Base-by-base conservation (phyloP, 2,329 filamentous ascomycete genomes). In the Pseudogymnoascus destructans region DNA sequence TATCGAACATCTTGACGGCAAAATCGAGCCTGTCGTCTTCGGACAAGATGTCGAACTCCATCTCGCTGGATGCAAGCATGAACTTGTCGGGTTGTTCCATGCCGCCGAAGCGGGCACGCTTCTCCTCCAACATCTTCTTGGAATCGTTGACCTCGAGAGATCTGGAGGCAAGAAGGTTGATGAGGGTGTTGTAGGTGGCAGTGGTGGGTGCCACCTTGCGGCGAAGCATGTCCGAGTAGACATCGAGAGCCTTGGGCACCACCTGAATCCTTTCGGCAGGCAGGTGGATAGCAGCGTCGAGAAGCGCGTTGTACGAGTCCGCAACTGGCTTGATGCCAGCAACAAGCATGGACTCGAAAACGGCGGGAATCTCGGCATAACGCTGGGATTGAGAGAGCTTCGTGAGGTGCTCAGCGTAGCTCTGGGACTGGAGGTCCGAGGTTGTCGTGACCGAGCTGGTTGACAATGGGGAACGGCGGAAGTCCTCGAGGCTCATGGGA, bases 181-280 rank as follows among this genome's bases (percentile, higher is more conserved):
- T 87, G 15, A 98, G 77, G 32, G 90, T 90, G 68, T 89, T 84
- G 73, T 95, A 97, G 0, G 92, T 97, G 59, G 87, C 81, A 58
- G 84, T 83, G 69, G 96, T 86, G 6, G 92, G 91, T 17, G 80
- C 74, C 21, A 97, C 85, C 65, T 85, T 86, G 63, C 91, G 86
- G 63, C 86, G 84, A 65, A 95, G 82, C 93, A 98, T 97, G 70
- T 97, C 91, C 13, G 90, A 86, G 71, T 97, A 98, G 57, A 98
- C 87, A 73, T 95, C 91, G 57, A 97, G 79, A 4, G 89, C 90
- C 74, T 95, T 95, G 61, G 89, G 86, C 11, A 95, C 88, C 57
- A 93, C 83, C 73, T 95, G 87, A 58, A 86, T 86, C 71, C 85
- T 87, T 70, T 88, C 85, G 21, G 78, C 77, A 6, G 91, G 88